Evolutionary conservation across 352 stramenopile species (phyloP), one percentile per base, ranked within the genome.

Genomic region (Phytophthora pisi): DNA sequence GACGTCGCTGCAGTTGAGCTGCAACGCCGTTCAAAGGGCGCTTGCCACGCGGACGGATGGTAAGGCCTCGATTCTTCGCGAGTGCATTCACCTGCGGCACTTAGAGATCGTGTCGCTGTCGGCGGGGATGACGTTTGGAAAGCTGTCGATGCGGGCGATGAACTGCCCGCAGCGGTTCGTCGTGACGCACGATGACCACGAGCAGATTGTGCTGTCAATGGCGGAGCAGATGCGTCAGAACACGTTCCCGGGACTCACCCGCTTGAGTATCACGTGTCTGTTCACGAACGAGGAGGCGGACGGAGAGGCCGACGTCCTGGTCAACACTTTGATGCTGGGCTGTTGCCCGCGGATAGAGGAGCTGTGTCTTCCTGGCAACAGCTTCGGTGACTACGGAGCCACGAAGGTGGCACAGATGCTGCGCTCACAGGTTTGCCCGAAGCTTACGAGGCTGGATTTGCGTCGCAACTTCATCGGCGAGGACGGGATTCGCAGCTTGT

Each of bases 241-340:
- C 31, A 74, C 78, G 46, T 93, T 93, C 59, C 67, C 78, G 1
- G 68, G 61, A 1, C 79, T 95, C 31, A 74, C 62, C 8, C 84
- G 82, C 0, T 72, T 95, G 51, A 88, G 79, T 26, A 78, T 93
- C 57, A 91, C 84, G 68, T 93, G 84, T 56, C 63, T 95, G 24
- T 95, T 95, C 61, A 95, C 88, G 18, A 95, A 95, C 74, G 88
- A 95, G 62, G 84, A 95, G 66, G 85, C 88, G 4, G 82, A 95
- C 53, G 88, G 88, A 23, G 88, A 95, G 63, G 84, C 85, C 2
- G 86, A 95, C 51, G 87, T 95, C 43, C 66, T 95, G 51, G 61
- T 95, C 36, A 91, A 92, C 61, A 91, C 82, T 34, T 70, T 96
- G 47, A 92, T 93, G 79, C 72, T 80, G 18, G 86, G 85, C 15